phyloP scores from a whole-genome alignment of 2,329 filamentous ascomycete genomes.

The Sporothrix dimorphospora region DNA sequence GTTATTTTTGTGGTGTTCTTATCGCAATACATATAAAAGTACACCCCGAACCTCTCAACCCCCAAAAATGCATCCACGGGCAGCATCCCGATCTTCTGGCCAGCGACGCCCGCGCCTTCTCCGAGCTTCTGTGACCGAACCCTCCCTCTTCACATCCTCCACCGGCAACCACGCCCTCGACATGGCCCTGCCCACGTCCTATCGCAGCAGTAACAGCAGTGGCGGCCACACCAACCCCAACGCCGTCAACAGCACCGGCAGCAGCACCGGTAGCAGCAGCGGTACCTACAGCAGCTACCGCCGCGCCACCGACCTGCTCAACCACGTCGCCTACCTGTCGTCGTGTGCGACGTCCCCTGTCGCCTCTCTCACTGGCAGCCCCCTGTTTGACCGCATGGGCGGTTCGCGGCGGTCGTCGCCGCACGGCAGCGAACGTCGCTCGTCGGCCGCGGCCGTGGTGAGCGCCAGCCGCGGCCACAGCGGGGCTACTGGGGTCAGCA shows the following conservation, averaged over 20 bases:
- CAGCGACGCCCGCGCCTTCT: conserved; percentile 57
- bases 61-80: conserved; percentile 34
- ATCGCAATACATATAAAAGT: not conserved
- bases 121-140: conserved; percentile 59
- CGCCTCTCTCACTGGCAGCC: conserved; percentile 35
- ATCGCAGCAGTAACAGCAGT: conserved; percentile 10
- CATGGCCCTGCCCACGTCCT: conserved; percentile 41
- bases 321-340: conserved; percentile 54
- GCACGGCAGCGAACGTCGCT: not conserved
- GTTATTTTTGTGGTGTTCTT: not conserved
- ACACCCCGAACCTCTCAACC: not conserved
- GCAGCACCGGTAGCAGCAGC: not conserved
- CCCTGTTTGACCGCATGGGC: conserved; percentile 41
- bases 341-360: conserved; percentile 35
- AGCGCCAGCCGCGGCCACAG: not conserved
- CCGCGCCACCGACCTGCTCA: conserved; percentile 59
- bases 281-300: conserved; percentile 37
- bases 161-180: conserved; percentile 57
- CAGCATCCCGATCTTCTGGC: conserved; percentile 46
- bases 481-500: not conserved
- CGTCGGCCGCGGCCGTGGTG: conserved; percentile 8
- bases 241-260: not conserved
- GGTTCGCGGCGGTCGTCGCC: conserved; percentile 11
- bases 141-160: conserved; percentile 58
- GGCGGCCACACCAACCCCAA: conserved; percentile 11